A percentile compares a stretch with the other conserved stretches of the same genome.
These are phyloP conservation scores for Tripterygium wilfordii DNA, from an alignment of 177 flowering plant species.

Conservation along the genomic window DNA sequence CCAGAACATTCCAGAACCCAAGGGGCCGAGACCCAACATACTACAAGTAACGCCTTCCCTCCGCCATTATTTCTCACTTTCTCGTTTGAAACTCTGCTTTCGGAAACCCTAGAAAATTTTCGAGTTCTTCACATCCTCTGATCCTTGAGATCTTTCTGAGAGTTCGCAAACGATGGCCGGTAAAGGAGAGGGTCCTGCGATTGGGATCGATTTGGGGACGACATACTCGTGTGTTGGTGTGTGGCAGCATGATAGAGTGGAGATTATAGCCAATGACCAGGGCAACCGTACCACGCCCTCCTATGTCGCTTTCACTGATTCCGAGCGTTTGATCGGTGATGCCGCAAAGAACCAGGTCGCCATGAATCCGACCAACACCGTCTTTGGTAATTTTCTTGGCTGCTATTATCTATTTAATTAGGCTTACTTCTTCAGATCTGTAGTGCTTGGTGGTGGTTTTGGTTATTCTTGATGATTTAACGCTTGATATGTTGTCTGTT, in stretches of 20 bases:
- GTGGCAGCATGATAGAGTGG: constrained; percentile 46
- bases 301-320: constrained; percentile 37
- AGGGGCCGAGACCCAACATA: too few relatives aligned
- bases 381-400: constrained; percentile 49
- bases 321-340: constrained; percentile 40
- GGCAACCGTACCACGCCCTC: constrained; percentile 50
- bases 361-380: constrained; percentile 48
- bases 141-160: too few relatives aligned
- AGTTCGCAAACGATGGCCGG: constrained; percentile 8
- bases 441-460: too few relatives aligned
- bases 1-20: too few relatives aligned
- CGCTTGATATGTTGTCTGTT: background rate
- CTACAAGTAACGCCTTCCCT: too few relatives aligned
- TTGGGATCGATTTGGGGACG: constrained; percentile 44
- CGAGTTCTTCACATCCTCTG: too few relatives aligned
- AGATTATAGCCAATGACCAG: constrained; percentile 42
- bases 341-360: constrained; percentile 57
- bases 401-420: too few relatives aligned
- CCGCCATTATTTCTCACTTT: too few relatives aligned
- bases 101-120: too few relatives aligned
- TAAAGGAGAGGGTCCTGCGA: constrained; percentile 20
- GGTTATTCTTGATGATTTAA: too few relatives aligned
- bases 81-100: too few relatives aligned
- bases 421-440: too few relatives aligned
- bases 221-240: constrained; percentile 46